These are phyloP conservation scores for Botrytis fragariae DNA, from an alignment of 2,329 filamentous ascomycete species.

Conservation along the genomic window DNA sequence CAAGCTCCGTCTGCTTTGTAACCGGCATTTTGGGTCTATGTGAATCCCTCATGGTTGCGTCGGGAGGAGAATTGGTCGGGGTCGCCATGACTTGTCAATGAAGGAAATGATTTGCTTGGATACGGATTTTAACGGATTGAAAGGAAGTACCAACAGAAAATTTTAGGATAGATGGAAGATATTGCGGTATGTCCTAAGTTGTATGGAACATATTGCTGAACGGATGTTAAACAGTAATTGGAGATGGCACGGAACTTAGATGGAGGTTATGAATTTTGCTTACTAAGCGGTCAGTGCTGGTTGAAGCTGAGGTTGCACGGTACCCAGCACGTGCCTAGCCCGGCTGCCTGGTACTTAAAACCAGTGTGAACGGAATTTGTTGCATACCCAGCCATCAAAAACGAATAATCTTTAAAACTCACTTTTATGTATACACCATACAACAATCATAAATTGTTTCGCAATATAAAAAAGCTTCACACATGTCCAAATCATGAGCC, in stretches of 20 bases:
- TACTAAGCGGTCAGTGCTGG: neutral
- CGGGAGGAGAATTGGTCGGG: neutral
- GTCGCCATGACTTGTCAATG: neutral
- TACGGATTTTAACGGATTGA: neutral
- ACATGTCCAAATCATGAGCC: too few relatives aligned
- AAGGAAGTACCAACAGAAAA: too few relatives aligned
- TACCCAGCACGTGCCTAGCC: too few relatives aligned
- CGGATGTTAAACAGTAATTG: neutral
- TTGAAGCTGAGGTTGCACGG: neutral
- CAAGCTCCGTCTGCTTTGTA: neutral
- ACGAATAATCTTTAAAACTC: too few relatives aligned
- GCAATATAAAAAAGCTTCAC: too few relatives aligned
- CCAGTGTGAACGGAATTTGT: neutral
- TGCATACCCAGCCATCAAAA: neutral
- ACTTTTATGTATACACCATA: too few relatives aligned
- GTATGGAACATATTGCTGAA: neutral
- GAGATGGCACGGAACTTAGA: neutral
- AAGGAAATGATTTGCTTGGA: neutral
- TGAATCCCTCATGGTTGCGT: neutral
- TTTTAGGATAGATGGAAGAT: neutral
- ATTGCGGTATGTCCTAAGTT: too few relatives aligned
- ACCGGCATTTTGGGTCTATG: neutral
- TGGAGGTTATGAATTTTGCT: conserved; percentile 1
- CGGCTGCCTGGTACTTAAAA: too few relatives aligned
- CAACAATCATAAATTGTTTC: too few relatives aligned